phyloP scores from a whole-genome alignment of 2,329 filamentous ascomycete species.

The Talaromyces islandicus region DNA sequence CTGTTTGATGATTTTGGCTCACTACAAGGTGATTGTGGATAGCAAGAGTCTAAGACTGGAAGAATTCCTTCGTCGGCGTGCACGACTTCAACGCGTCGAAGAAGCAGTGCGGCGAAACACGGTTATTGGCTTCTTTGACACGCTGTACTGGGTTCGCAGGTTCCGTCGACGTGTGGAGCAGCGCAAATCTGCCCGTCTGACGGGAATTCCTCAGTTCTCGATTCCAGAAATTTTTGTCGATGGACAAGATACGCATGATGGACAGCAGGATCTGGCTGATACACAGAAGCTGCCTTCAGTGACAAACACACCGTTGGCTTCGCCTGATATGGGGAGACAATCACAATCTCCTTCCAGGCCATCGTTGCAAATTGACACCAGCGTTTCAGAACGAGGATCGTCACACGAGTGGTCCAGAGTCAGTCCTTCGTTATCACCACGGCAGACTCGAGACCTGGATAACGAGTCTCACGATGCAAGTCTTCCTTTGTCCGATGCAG shows the following conservation, averaged over 20 bases:
- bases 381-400: neutral
- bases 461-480: neutral
- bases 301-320: neutral
- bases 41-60: constrained; percentile 91
- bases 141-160: constrained; percentile 74
- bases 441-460: neutral
- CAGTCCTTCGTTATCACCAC: constrained; percentile 9
- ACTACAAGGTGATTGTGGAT: constrained; percentile 98
- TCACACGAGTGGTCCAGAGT: constrained; percentile 10
- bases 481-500: constrained; percentile 11
- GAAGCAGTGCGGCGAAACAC: constrained; percentile 87
- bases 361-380: constrained; percentile 12
- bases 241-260: constrained; percentile 53
- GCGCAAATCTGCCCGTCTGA: constrained; percentile 71
- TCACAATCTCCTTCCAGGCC: constrained; percentile 5
- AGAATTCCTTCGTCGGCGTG: constrained; percentile 85
- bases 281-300: constrained; percentile 22
- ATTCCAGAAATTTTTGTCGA: constrained; percentile 90
- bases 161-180: constrained; percentile 71
- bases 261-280: constrained; percentile 8
- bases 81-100: constrained; percentile 85
- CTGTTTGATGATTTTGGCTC: constrained; percentile 89
- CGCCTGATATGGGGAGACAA: neutral
- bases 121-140: constrained; percentile 94
- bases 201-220: constrained; percentile 67